Conservation (phyloP, 148 eudicot genomes). For the Rhododendron williamsianum region DNA sequence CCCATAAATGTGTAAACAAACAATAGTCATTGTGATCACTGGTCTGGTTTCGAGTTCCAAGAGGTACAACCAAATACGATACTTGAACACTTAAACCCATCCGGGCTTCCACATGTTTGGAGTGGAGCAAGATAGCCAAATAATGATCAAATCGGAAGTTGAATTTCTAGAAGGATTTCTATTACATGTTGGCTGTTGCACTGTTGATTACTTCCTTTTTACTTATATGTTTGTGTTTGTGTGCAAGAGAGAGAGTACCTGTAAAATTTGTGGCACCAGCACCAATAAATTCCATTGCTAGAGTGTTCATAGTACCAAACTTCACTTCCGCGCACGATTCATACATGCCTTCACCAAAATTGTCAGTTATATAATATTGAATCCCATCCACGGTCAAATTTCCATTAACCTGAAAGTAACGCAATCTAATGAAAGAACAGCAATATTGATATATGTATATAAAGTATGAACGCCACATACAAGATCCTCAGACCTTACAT, state of each 20-base stretch:
- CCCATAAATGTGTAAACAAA: background rate
- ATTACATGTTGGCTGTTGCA: background rate
- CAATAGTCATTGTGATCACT: background rate
- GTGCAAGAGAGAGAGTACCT: constrained; percentile 37
- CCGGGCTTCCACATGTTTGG: background rate
- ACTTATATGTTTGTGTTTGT: background rate
- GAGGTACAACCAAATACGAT: background rate
- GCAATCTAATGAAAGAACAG: constrained; percentile 10
- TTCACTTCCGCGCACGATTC: constrained; percentile 97
- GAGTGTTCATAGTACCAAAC: constrained; percentile 91
- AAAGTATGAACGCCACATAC: background rate
- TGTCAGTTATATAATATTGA: constrained; percentile 67
- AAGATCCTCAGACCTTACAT: background rate
- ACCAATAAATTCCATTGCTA: constrained; percentile 83
- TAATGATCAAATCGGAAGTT: background rate
- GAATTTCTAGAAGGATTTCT: background rate
- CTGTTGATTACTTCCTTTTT: background rate
- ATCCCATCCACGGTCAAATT: constrained; percentile 82
- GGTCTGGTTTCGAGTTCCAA: background rate
- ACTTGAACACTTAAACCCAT: background rate
- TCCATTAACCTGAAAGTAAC: constrained; percentile 56
- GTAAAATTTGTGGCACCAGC: constrained; percentile 85
- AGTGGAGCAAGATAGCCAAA: background rate
- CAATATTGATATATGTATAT: background rate
- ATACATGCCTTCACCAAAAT: constrained; percentile 82